Evolutionary conservation across 2,329 filamentous ascomycete species (phyloP).

Genomic region (Decorospora gaudefroyi): DNA sequence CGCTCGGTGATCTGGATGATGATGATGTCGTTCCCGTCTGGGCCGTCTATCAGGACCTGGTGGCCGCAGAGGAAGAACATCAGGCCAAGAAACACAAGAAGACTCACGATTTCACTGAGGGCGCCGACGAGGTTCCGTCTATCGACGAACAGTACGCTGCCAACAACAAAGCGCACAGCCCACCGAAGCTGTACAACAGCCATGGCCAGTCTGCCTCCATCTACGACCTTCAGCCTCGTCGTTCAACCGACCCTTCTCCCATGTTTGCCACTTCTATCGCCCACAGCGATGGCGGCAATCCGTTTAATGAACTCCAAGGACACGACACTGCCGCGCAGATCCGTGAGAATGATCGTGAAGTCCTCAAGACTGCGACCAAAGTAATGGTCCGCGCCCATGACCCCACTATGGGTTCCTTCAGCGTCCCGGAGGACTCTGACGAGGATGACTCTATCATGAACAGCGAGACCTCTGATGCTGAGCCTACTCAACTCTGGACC

Average conservation of each 20-base stretch:
- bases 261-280: conserved; percentile 33
- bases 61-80: conserved; percentile 30
- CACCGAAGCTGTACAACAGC: conserved; percentile 24
- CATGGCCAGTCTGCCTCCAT: conserved; percentile 30
- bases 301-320: conserved; percentile 36
- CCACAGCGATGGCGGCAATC: conserved; percentile 31
- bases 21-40: conserved; percentile 38
- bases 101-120: conserved; percentile 11
- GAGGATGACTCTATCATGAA: conserved; percentile 22
- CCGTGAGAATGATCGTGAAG: conserved; percentile 23
- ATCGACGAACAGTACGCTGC: conserved; percentile 27
- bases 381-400: conserved; percentile 10
- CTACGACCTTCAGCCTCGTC: conserved; percentile 37
- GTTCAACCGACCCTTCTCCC: conserved; percentile 37
- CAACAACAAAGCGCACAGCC: conserved; percentile 7
- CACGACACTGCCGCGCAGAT: conserved; percentile 18
- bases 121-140: conserved; percentile 25
- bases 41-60: conserved; percentile 36
- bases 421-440: conserved; percentile 32
- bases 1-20: conserved; percentile 34
- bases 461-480: conserved; percentile 23
- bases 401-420: conserved; percentile 25
- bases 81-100: conserved; percentile 33
- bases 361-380: conserved; percentile 19
- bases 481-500: conserved; percentile 34